These are phyloP conservation scores for Rhynchospora pubera DNA, from an alignment of 176 grass and related monocot species.

Conservation along the genomic window DNA sequence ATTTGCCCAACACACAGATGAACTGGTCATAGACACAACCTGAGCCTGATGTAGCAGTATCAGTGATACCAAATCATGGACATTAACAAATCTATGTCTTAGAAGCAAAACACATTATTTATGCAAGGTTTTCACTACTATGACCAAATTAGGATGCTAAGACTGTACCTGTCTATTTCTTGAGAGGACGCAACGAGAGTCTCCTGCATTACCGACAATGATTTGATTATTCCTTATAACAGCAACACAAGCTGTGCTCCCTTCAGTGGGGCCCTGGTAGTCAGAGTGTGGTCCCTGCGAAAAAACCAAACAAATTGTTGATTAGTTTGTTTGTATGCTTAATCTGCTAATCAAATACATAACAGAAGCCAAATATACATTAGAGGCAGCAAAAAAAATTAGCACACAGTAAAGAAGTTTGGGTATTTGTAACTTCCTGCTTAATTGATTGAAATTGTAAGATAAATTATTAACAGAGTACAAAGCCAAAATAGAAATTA, in stretches of 20 bases:
- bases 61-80: background rate
- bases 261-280: conserved; percentile 70
- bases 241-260: conserved; percentile 90
- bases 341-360: background rate
- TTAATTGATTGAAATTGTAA: background rate
- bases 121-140: background rate
- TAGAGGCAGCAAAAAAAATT: background rate
- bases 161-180: conserved; percentile 66
- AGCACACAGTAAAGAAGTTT: background rate
- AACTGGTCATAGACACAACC: background rate
- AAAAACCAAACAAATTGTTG: background rate
- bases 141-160: background rate
- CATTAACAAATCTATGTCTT: background rate
- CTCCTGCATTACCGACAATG: conserved; percentile 84
- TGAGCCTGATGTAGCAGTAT: background rate
- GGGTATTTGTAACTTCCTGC: background rate
- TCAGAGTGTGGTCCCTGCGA: conserved; percentile 86
- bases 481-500: background rate
- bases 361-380: background rate
- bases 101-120: background rate
- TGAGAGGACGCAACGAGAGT: conserved; percentile 93
- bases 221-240: conserved; percentile 74
- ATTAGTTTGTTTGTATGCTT: background rate
- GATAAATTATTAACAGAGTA: background rate
- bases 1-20: background rate